A percentile compares a stretch with the other conserved stretches of the same genome.
Conservation (phyloP, 148 eudicot genomes). For the Chenopodium formosanum region DNA sequence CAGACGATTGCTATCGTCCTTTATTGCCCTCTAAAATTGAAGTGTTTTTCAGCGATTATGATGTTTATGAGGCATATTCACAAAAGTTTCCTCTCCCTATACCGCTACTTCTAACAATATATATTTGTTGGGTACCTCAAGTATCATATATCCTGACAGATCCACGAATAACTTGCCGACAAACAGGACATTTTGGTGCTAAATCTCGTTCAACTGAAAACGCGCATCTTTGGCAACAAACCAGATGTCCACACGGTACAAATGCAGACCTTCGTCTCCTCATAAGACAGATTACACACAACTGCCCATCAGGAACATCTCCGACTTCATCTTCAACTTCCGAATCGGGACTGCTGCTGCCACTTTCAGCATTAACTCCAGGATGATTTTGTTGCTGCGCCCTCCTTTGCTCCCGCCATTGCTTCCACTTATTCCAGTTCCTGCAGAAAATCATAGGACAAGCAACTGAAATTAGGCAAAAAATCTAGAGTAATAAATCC, state of each 20-base stretch:
- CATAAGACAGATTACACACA: slow-evolving; percentile 67
- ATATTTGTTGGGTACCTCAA: slow-evolving; percentile 27
- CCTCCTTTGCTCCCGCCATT: slow-evolving; percentile 56
- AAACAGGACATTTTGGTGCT: slow-evolving; percentile 77
- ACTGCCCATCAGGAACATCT: slow-evolving; percentile 69
- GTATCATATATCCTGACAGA: slow-evolving; percentile 79
- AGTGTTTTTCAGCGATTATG: not conserved
- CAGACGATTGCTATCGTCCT: not conserved
- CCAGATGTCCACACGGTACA: slow-evolving; percentile 89
- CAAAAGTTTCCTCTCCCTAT: not conserved
- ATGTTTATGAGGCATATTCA: not conserved
- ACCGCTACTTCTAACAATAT: not conserved
- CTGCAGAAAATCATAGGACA: slow-evolving; percentile 31
- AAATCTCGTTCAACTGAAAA: slow-evolving; percentile 53
- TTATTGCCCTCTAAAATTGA: not conserved
- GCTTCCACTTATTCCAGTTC: slow-evolving; percentile 72
- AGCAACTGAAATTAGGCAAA: slow-evolving; percentile 8
- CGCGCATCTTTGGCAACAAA: slow-evolving; percentile 78
- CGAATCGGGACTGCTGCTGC: slow-evolving; percentile 17
- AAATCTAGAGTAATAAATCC: not conserved
- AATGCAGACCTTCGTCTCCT: slow-evolving; percentile 77
- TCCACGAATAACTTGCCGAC: slow-evolving; percentile 57
- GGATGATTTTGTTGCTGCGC: slow-evolving; percentile 35
- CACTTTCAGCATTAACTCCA: slow-evolving; percentile 1
- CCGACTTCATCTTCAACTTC: slow-evolving; percentile 45